Conservation (phyloP, 306 rosid species). For the Sphenostylis stenocarpa region DNA sequence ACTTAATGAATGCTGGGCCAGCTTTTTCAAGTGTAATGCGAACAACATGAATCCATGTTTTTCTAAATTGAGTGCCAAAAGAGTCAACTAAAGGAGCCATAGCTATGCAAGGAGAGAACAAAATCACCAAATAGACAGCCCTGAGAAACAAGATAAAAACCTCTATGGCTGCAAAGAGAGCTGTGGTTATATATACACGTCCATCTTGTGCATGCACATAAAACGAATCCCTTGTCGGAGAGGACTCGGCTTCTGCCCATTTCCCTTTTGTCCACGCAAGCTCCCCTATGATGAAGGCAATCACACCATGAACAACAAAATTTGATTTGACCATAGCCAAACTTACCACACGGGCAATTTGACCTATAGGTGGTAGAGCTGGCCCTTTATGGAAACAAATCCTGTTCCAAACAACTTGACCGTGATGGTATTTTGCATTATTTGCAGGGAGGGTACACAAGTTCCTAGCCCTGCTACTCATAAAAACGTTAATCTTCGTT, state of each 20-base stretch:
- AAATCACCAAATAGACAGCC: constrained; percentile 58
- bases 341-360: constrained; percentile 67
- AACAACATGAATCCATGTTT: constrained; percentile 63
- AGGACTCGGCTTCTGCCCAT: constrained; percentile 55
- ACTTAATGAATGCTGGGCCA: constrained; percentile 80
- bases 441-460: constrained; percentile 37
- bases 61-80: constrained; percentile 57
- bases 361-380: constrained; percentile 51
- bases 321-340: constrained; percentile 67
- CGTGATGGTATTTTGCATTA: constrained; percentile 44
- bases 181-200: constrained; percentile 46
- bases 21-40: constrained; percentile 66
- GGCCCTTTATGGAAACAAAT: constrained; percentile 47
- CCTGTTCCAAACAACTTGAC: constrained; percentile 60
- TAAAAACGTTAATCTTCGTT: constrained; percentile 35
- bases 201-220: constrained; percentile 53
- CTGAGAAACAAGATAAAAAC: constrained; percentile 54
- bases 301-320: constrained; percentile 59
- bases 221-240: constrained; percentile 42
- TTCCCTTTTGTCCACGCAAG: constrained; percentile 45
- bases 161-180: constrained; percentile 53
- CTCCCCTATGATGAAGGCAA: constrained; percentile 60
- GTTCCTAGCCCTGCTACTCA: constrained; percentile 36
- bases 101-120: constrained; percentile 70
- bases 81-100: constrained; percentile 63